Conservation (phyloP, 352 stramenopile species). For the Salisapilia sapeloensis region DNA sequence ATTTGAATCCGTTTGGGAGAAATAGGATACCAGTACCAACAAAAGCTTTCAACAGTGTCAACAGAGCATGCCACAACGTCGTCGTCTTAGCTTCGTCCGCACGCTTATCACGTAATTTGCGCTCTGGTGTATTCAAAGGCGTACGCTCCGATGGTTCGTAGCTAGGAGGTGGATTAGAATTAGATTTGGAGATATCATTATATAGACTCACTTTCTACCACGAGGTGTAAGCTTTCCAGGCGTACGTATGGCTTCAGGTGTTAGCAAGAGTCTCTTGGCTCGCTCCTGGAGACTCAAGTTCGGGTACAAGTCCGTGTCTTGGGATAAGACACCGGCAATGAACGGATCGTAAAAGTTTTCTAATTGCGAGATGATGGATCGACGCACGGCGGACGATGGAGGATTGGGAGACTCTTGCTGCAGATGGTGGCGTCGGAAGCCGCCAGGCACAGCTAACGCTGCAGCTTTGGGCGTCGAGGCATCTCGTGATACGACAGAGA, state of each 20-base stretch:
- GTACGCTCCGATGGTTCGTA: no score
- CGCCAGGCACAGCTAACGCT: slow-evolving; percentile 48
- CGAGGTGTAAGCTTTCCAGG: no score
- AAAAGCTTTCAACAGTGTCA: slow-evolving; percentile 71
- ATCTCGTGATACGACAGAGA: slow-evolving; percentile 17
- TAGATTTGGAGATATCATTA: no score
- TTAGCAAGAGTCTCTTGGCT: slow-evolving; percentile 46
- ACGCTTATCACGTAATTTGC: no score
- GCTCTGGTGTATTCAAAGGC: no score
- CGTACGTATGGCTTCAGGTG: no score
- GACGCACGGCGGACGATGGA: slow-evolving; percentile 33
- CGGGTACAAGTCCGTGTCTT: slow-evolving; percentile 70
- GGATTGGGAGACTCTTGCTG: slow-evolving; percentile 13
- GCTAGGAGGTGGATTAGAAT: no score
- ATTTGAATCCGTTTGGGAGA: slow-evolving; percentile 53
- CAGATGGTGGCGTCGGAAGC: slow-evolving; percentile 56
- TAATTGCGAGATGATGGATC: slow-evolving; percentile 59
- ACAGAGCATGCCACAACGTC: slow-evolving; percentile 56
- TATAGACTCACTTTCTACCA: no score
- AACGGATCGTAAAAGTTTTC: slow-evolving; percentile 68
- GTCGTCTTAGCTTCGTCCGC: slow-evolving; percentile 43
- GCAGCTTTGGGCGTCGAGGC: slow-evolving; percentile 18
- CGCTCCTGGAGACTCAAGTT: slow-evolving; percentile 51
- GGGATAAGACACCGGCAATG: slow-evolving; percentile 63
- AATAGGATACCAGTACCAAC: slow-evolving; percentile 69